These are phyloP conservation scores for Naganishia albida DNA, from an alignment of 1,284 basidiomycete genomes.

Conservation along the genomic window DNA sequence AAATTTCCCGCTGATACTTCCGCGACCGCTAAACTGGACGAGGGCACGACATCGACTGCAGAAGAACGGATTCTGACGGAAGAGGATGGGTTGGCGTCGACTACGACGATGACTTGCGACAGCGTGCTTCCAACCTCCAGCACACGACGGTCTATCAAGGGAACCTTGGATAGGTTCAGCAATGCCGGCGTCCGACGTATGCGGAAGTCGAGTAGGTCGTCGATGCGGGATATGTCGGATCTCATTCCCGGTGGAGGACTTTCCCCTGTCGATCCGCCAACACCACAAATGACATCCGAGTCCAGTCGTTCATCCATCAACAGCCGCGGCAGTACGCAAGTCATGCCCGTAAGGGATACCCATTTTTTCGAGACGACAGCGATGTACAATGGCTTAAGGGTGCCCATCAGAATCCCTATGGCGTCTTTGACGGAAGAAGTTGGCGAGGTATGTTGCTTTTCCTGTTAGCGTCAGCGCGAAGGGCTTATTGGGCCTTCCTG, in stretches of 20 bases:
- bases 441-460: slow-evolving; percentile 71
- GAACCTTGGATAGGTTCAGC: slow-evolving; percentile 20
- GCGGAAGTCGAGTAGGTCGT: slow-evolving; percentile 12
- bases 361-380: slow-evolving; percentile 88
- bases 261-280: slow-evolving; percentile 1
- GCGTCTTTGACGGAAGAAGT: slow-evolving; percentile 89
- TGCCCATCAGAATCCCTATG: slow-evolving; percentile 84
- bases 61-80: background rate
- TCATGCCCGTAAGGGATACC: slow-evolving; percentile 67
- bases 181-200: slow-evolving; percentile 6
- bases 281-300: background rate
- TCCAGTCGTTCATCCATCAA: slow-evolving; percentile 7
- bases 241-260: background rate
- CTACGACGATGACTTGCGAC: background rate
- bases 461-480: background rate
- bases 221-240: slow-evolving; percentile 11
- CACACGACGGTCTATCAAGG: slow-evolving; percentile 19
- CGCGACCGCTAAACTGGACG: background rate
- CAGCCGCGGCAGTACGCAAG: slow-evolving; percentile 14
- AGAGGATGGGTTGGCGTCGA: background rate
- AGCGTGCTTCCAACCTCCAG: background rate
- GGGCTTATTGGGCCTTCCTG: slow-evolving; percentile 4
- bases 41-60: background rate
- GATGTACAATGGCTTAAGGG: slow-evolving; percentile 69
- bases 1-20: slow-evolving; percentile 57